These are phyloP conservation scores for Globisporangium carolinianum DNA, from an alignment of 352 stramenopile genomes.

Conservation along the genomic window DNA sequence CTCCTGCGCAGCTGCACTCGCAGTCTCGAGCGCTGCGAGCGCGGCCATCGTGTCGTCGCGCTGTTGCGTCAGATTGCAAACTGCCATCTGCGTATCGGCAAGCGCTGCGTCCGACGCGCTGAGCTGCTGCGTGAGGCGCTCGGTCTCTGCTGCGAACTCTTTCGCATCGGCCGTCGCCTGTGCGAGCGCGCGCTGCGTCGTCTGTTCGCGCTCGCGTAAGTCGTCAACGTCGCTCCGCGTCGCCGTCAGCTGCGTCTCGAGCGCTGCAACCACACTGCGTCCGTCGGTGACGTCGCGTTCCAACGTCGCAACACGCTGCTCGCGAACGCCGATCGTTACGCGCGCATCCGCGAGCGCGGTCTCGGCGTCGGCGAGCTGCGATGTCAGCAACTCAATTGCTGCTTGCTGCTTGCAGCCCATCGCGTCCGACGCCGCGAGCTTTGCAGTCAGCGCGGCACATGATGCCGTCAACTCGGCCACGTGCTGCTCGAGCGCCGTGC, in stretches of 20 bases:
- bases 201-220: background rate
- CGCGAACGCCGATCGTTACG: background rate
- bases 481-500: background rate
- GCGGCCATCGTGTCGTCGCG: background rate
- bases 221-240: background rate
- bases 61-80: too few relatives aligned
- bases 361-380: background rate
- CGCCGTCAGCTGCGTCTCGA: background rate
- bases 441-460: background rate
- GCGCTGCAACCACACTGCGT: background rate
- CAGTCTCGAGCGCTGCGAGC: background rate
- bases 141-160: background rate
- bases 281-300: background rate
- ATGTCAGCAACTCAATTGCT: slow-evolving; percentile 1
- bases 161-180: background rate
- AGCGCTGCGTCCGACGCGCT: background rate
- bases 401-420: background rate
- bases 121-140: background rate
- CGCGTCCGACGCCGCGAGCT: background rate
- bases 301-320: background rate
- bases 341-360: background rate
- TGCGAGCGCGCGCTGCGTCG: background rate
- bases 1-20: background rate
- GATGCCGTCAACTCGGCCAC: background rate
- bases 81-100: background rate